phyloP scores from a whole-genome alignment of 202 grass and related monocot genomes.

The Setaria viridis region DNA sequence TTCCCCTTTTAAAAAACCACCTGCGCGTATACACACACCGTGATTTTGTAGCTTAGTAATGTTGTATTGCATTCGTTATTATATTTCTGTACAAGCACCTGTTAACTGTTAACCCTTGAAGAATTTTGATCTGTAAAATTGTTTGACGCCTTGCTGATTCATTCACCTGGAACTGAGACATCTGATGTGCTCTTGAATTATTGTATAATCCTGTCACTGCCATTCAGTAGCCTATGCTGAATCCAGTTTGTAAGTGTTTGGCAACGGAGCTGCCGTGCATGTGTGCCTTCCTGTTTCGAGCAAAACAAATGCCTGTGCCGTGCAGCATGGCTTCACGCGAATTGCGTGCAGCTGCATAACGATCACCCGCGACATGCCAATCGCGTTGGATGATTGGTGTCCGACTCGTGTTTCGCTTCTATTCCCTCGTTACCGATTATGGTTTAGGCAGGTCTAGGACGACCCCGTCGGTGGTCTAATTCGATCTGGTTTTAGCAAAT shows the following conservation, averaged over 20 bases:
- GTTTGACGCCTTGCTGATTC: not conserved
- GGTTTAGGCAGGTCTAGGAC: not conserved
- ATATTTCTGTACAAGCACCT: conserved; percentile 14
- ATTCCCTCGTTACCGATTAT: not conserved
- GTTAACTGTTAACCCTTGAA: conserved; percentile 17
- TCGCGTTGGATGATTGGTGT: conserved; percentile 23
- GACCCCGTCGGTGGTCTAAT: not conserved
- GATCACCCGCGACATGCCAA: not conserved
- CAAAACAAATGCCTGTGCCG: not conserved
- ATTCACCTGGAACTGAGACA: not conserved
- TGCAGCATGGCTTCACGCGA: conserved; percentile 7
- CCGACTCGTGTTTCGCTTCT: conserved; percentile 17
- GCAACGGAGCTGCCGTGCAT: not conserved
- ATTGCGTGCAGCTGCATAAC: conserved; percentile 14
- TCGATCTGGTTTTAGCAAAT: not conserved
- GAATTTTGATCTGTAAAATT: not conserved
- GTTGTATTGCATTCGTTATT: conserved; percentile 6
- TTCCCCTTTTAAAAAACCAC: not conserved
- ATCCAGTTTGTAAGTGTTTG: not conserved
- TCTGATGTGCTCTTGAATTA: not conserved
- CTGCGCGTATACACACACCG: not conserved
- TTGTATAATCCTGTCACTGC: not conserved
- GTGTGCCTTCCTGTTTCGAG: not conserved
- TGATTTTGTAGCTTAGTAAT: conserved; percentile 52
- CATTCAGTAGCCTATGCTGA: not conserved